A percentile compares a stretch with the other conserved stretches of the same genome.
Evolutionary conservation across 2,329 filamentous ascomycete genomes (phyloP).

Genomic region (Alternaria rosae): DNA sequence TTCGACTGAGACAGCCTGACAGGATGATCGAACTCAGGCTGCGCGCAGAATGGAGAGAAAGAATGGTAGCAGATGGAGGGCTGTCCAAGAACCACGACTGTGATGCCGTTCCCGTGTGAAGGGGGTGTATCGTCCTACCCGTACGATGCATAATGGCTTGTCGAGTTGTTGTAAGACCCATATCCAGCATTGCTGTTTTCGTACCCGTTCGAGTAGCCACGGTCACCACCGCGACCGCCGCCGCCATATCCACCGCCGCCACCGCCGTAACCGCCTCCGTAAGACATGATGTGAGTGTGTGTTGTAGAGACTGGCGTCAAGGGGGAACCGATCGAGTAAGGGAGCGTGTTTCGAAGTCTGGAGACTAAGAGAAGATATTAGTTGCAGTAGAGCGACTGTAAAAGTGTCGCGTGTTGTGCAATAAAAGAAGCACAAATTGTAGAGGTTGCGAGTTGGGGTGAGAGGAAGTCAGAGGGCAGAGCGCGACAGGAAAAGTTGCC

Average conservation of each 20-base stretch:
- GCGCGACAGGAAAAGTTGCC: slow-evolving; percentile 33
- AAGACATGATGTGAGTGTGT: slow-evolving; percentile 67
- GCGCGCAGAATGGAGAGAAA: slow-evolving; percentile 40
- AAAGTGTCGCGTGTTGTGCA: slow-evolving; percentile 34
- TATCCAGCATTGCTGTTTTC: slow-evolving; percentile 53
- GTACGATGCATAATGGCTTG: slow-evolving; percentile 54
- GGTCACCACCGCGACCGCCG: slow-evolving; percentile 57
- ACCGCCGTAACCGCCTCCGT: slow-evolving; percentile 60
- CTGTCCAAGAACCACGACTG: slow-evolving; percentile 44
- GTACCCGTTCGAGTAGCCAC: slow-evolving; percentile 64
- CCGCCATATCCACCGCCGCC: slow-evolving; percentile 59
- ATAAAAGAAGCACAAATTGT: slow-evolving; percentile 26
- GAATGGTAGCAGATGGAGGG: slow-evolving; percentile 40
- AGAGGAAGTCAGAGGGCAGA: slow-evolving; percentile 20
- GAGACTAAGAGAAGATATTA: slow-evolving; percentile 22
- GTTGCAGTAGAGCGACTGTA: slow-evolving; percentile 32
- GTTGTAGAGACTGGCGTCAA: slow-evolving; percentile 46
- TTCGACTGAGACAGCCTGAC: slow-evolving; percentile 30
- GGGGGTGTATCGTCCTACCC: slow-evolving; percentile 52
- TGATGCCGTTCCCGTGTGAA: slow-evolving; percentile 50
- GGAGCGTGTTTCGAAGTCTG: slow-evolving; percentile 29
- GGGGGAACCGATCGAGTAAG: slow-evolving; percentile 25
- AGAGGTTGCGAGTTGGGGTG: slow-evolving; percentile 26
- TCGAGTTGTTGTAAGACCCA: slow-evolving; percentile 55
- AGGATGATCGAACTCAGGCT: slow-evolving; percentile 34